These are phyloP conservation scores for Rubus idaeus DNA, from an alignment of 306 rosid genomes.

Conservation along the genomic window DNA sequence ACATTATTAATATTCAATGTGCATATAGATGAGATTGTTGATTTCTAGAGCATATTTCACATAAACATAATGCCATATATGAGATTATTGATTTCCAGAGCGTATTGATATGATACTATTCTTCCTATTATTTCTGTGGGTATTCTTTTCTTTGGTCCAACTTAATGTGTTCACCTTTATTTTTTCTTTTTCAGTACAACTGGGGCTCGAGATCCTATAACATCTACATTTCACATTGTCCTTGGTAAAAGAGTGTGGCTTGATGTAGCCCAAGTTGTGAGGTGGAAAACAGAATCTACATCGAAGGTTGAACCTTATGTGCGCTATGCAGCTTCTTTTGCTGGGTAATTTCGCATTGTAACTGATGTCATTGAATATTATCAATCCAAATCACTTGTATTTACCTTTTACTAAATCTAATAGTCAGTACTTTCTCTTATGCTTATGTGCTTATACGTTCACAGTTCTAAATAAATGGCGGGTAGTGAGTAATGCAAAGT, in stretches of 20 bases:
- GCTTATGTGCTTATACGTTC: neutral
- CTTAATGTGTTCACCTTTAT: neutral
- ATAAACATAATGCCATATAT: neutral
- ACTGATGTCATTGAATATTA: neutral
- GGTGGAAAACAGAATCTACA: constrained; percentile 76
- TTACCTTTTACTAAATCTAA: neutral
- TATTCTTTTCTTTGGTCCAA: neutral
- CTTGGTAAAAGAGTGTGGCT: constrained; percentile 80
- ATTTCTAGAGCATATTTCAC: no score
- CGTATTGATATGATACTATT: neutral
- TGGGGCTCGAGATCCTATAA: constrained; percentile 84
- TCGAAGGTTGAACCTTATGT: constrained; percentile 76
- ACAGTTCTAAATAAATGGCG: neutral
- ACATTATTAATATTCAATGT: neutral
- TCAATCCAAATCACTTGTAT: neutral
- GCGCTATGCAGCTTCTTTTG: constrained; percentile 95
- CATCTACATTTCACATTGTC: constrained; percentile 86
- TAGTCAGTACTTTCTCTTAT: neutral
- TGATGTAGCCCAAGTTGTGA: constrained; percentile 91
- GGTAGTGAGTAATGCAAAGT: constrained; percentile 4
- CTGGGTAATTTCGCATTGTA: constrained; percentile 62
- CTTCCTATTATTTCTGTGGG: neutral
- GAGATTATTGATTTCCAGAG: neutral
- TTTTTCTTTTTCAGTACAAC: constrained; percentile 64
- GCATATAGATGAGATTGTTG: no score